phyloP scores from a whole-genome alignment of 176 grass and related monocot species.

The Triticum monococcum region DNA sequence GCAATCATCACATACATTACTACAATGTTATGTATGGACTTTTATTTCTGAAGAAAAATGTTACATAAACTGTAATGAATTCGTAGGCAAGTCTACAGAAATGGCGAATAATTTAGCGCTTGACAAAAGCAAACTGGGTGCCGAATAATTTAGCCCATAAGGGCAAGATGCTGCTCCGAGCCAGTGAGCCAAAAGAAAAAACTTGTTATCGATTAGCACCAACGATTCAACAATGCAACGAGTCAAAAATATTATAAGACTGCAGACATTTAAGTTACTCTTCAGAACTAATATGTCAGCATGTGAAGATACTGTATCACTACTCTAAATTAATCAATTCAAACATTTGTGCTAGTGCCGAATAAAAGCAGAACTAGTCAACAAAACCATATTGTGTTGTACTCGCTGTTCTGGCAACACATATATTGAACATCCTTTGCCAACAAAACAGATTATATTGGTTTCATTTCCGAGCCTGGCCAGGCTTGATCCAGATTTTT shows the following conservation, averaged over 20 bases:
- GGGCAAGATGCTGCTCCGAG: neutral
- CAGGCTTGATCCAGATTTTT: neutral
- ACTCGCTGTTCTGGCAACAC: too few relatives aligned
- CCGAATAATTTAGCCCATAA: neutral
- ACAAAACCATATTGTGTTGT: too few relatives aligned
- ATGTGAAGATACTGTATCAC: neutral
- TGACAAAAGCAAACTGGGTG: neutral
- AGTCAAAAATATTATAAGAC: neutral
- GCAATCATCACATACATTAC: too few relatives aligned
- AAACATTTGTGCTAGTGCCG: neutral
- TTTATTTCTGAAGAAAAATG: neutral
- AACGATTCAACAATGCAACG: neutral
- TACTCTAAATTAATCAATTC: neutral
- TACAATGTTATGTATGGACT: too few relatives aligned
- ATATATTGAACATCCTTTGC: too few relatives aligned
- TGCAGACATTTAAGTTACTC: neutral
- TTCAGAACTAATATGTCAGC: neutral
- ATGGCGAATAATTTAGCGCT: neutral
- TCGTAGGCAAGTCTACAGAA: neutral
- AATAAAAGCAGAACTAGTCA: neutral
- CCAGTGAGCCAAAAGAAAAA: neutral
- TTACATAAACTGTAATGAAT: neutral
- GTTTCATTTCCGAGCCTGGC: too few relatives aligned
- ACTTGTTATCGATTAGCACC: neutral
- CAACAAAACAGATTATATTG: too few relatives aligned